These are phyloP conservation scores for Spizellomyces sp. DNA, from an alignment of 192 early-diverging fungal species.

Conservation along the genomic window DNA sequence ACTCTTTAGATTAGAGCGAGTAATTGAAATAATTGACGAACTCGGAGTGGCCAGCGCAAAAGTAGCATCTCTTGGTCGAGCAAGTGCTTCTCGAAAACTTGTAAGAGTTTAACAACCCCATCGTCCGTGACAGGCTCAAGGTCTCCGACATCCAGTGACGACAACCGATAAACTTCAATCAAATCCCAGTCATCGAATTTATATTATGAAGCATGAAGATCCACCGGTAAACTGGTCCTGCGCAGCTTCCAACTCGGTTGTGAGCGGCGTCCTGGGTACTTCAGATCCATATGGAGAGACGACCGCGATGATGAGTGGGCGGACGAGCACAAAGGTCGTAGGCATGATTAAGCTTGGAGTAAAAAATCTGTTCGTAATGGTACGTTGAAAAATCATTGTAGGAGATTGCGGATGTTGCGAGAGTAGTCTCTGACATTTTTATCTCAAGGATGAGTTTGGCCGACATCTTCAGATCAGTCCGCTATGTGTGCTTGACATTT, in stretches of 20 bases:
- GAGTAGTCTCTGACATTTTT: background rate
- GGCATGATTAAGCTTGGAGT: slow-evolving; percentile 52
- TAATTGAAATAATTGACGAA: slow-evolving; percentile 38
- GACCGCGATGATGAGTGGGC: too few relatives aligned
- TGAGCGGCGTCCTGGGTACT: too few relatives aligned
- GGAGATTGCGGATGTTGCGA: background rate
- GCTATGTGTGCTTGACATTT: slow-evolving; percentile 57
- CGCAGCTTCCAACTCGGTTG: too few relatives aligned
- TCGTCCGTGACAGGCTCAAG: slow-evolving; percentile 40
- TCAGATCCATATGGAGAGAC: too few relatives aligned
- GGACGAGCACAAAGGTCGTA: slow-evolving; percentile 19
- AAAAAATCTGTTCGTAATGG: slow-evolving; percentile 49
- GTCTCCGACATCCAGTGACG: slow-evolving; percentile 44
- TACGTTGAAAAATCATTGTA: slow-evolving; percentile 8
- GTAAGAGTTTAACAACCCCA: background rate
- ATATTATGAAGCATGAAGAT: slow-evolving; percentile 37
- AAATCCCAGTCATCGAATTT: slow-evolving; percentile 44
- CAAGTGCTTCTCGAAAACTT: slow-evolving; percentile 1
- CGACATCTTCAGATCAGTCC: slow-evolving; percentile 42
- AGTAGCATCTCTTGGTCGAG: slow-evolving; percentile 5
- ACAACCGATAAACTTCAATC: slow-evolving; percentile 34
- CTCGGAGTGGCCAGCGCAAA: slow-evolving; percentile 41
- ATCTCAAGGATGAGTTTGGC: slow-evolving; percentile 38
- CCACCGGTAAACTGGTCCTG: background rate
- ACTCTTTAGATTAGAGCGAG: slow-evolving; percentile 16